phyloP scores from a whole-genome alignment of 129 eudicot species.

The Flaveria ramosissima region DNA sequence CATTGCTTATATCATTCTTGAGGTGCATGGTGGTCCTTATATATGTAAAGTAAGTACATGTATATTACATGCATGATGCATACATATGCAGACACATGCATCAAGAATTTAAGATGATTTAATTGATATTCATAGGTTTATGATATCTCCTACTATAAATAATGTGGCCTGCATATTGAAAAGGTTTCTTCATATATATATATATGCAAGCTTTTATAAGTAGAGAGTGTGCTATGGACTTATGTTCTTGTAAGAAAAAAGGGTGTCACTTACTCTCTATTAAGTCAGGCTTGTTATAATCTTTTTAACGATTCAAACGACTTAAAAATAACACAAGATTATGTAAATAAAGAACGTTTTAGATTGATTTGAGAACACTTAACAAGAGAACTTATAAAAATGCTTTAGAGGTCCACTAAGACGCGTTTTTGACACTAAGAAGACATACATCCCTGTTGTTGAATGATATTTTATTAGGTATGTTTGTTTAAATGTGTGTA shows the following conservation, averaged over 20 bases:
- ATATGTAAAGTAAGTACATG: neutral
- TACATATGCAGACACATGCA: conserved; percentile 22
- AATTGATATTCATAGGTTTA: conserved; percentile 17
- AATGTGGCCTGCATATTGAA: neutral
- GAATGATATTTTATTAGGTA: no score
- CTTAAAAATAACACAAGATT: no score
- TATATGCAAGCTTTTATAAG: neutral
- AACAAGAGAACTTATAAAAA: neutral
- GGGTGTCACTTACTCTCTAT: neutral
- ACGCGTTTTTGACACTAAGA: no score
- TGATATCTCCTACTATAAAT: neutral
- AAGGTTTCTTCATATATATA: conserved; percentile 5
- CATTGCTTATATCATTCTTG: conserved; percentile 33
- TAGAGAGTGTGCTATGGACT: neutral
- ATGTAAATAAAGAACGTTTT: no score
- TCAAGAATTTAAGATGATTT: conserved; percentile 17
- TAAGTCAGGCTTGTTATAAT: neutral
- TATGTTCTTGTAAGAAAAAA: neutral
- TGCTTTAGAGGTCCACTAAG: no score
- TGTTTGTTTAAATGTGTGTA: neutral
- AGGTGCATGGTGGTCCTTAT: conserved; percentile 28
- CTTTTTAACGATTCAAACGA: neutral
- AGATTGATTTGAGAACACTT: neutral
- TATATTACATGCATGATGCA: neutral
- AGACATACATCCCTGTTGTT: no score